These are phyloP conservation scores for Cystoisospora suis DNA, from an alignment of 169 alveolate genomes.

Conservation along the genomic window DNA sequence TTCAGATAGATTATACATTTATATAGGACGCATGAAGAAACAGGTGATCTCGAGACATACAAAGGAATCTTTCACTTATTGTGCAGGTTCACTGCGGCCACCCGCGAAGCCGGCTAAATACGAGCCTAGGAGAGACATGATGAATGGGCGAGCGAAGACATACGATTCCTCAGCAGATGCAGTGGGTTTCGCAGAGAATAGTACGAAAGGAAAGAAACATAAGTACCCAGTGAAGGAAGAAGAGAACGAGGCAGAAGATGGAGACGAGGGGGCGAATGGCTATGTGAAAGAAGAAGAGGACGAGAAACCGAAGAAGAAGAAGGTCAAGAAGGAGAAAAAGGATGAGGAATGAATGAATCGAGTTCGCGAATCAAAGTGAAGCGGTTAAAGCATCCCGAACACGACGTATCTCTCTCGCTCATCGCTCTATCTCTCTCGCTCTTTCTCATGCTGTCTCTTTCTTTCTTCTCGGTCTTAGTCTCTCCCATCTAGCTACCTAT, in stretches of 20 bases:
- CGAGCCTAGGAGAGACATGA: conserved; percentile 28
- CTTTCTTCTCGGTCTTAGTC: not conserved
- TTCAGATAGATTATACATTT: no score
- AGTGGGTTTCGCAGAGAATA: not conserved
- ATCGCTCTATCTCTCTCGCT: not conserved
- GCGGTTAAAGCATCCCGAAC: no score
- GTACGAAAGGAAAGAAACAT: not conserved
- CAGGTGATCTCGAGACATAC: no score
- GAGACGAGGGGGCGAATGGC: not conserved
- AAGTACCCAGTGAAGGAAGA: not conserved
- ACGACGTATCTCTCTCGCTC: not conserved
- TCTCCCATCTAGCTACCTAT: not conserved
- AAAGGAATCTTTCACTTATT: no score
- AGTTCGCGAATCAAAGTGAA: no score
- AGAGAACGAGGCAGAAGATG: not conserved
- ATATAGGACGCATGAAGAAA: no score
- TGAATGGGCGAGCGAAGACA: conserved; percentile 4
- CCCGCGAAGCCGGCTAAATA: conserved; percentile 48
- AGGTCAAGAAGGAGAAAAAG: not conserved
- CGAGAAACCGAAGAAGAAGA: not conserved
- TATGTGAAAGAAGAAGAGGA: not conserved
- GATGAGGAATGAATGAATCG: not conserved
- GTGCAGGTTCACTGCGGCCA: conserved; percentile 22
- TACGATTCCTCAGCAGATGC: conserved; percentile 59
- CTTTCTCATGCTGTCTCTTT: not conserved